Percentiles rank a stretch among this genome's conserved stretches.
phyloP scores from a whole-genome alignment of 2,329 filamentous ascomycete species.

The Colletotrichum liaoningense region DNA sequence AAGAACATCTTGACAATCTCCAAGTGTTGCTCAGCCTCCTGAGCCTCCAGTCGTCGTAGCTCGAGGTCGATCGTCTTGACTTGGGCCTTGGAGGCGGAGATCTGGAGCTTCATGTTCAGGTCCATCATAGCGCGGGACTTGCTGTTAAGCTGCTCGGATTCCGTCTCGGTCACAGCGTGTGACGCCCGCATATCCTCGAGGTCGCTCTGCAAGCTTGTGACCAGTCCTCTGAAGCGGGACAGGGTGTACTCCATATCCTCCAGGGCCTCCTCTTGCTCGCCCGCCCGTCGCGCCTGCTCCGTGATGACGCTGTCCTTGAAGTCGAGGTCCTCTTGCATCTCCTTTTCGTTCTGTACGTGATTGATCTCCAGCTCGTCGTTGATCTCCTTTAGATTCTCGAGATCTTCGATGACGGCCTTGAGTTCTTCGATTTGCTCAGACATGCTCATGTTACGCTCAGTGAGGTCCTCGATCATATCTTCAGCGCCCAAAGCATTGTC shows the following conservation, averaged over 20 bases:
- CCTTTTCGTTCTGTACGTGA: conserved; percentile 91
- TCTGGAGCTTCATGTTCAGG: conserved; percentile 92
- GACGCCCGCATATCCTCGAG: conserved; percentile 93
- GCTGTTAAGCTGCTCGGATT: conserved; percentile 89
- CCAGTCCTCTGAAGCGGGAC: conserved; percentile 87
- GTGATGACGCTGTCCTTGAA: conserved; percentile 85
- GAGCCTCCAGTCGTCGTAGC: conserved; percentile 84
- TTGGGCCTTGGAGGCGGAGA: conserved; percentile 90
- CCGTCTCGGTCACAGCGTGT: conserved; percentile 90
- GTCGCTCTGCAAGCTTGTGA: conserved; percentile 85
- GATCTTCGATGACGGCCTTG: conserved; percentile 83
- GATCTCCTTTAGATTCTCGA: conserved; percentile 90
- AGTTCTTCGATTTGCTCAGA: conserved; percentile 87
- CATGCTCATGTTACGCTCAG: conserved; percentile 86
- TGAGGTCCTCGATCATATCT: conserved; percentile 93
- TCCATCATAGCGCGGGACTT: conserved; percentile 96
- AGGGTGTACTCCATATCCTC: conserved; percentile 93
- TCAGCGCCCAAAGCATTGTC: conserved; percentile 90
- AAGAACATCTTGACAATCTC: conserved; percentile 90
- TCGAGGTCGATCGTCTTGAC: conserved; percentile 95
- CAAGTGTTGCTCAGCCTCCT: conserved; percentile 89
- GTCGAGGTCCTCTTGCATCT: conserved; percentile 93
- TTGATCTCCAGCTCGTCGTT: conserved; percentile 96
- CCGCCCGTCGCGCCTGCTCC: conserved; percentile 80
- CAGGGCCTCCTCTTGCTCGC: conserved; percentile 81